Base-by-base conservation (phyloP, 495 filamentous ascomycete species). In the Aspergillus sparsus region DNA sequence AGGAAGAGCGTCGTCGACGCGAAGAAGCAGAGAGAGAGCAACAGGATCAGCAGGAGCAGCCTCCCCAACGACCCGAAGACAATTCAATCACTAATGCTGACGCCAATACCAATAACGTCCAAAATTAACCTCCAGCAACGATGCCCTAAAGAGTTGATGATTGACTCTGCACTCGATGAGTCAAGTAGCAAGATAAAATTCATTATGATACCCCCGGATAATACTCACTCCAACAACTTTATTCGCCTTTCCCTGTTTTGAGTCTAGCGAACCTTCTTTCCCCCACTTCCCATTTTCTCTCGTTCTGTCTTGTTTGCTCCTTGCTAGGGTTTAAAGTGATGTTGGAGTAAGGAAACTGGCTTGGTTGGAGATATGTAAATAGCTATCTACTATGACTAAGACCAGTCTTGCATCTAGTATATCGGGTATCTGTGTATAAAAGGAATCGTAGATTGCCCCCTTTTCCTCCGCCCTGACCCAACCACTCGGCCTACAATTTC, bases 1-100 rank as follows among this genome's bases (percentile, higher is more conserved):
- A 74, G 58, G 73, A 69, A 42, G 61, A 68, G 39, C 61, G 63
- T 27, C 67, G 59, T 54, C 67, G 60, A 27, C 59, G 49, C 11
- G 53, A 60, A 49, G 56, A 15, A 39, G 51, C 55, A 32, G 50
- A 31, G 1, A 21, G 49, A 18, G 18, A 63, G 32, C 10, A 21
- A 49, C 15, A 35, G 49, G 16, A 36, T 18, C 16, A 10, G 15
- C 27, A 53, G 32, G 58, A 58, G 10, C 53, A 60, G 7, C 44
- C 39, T 3, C 32, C 16, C 49, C 55, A 53, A 37, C 21, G 18
- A 2, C 47, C 62, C 8, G 53, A 46, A 12, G 57, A 51, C 15
- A 35, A 55, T 5, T 44, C 35, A 47, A 32, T 44, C 18, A 49
- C 18, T 56, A 52, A 49, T 39, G 49, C 18, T 8, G 37, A 54